Conservation (phyloP, 495 filamentous ascomycete genomes). For the Penicillium daleae region DNA sequence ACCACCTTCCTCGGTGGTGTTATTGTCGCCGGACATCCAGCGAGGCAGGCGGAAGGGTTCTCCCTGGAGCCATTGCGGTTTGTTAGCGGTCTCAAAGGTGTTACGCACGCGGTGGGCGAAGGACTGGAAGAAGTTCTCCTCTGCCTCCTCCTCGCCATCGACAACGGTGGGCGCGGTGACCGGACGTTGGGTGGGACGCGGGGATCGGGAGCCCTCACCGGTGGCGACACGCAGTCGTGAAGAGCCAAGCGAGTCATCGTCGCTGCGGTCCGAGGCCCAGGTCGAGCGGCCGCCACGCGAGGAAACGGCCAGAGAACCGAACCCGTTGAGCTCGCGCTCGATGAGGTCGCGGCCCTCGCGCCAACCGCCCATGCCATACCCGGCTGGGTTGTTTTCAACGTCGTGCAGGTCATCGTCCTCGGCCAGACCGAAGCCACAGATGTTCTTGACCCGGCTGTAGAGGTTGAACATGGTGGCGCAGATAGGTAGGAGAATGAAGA, state of each 20-base stretch:
- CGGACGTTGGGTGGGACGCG: constrained; percentile 34
- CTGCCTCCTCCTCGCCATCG: constrained; percentile 65
- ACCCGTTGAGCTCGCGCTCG: constrained; percentile 78
- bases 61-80: constrained; percentile 77
- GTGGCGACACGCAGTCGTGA: constrained; percentile 37
- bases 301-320: constrained; percentile 54
- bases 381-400: constrained; percentile 62
- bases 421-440: constrained; percentile 76
- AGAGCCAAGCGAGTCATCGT: constrained; percentile 33
- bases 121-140: constrained; percentile 79
- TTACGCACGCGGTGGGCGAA: constrained; percentile 87
- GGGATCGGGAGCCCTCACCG: constrained; percentile 32
- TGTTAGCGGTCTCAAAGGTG: constrained; percentile 83
- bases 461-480: constrained; percentile 82
- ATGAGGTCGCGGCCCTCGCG: constrained; percentile 93
- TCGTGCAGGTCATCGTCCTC: constrained; percentile 74
- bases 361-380: constrained; percentile 83
- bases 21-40: constrained; percentile 67
- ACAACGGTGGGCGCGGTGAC: constrained; percentile 37
- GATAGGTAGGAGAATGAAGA: constrained; percentile 82
- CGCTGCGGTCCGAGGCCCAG: constrained; percentile 33
- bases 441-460: constrained; percentile 76
- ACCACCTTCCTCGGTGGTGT: constrained; percentile 42
- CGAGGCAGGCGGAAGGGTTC: constrained; percentile 74
- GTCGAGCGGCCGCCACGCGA: constrained; percentile 39